phyloP scores from a whole-genome alignment of 2,329 filamentous ascomycete species.

The Sclerotinia nivalis region DNA sequence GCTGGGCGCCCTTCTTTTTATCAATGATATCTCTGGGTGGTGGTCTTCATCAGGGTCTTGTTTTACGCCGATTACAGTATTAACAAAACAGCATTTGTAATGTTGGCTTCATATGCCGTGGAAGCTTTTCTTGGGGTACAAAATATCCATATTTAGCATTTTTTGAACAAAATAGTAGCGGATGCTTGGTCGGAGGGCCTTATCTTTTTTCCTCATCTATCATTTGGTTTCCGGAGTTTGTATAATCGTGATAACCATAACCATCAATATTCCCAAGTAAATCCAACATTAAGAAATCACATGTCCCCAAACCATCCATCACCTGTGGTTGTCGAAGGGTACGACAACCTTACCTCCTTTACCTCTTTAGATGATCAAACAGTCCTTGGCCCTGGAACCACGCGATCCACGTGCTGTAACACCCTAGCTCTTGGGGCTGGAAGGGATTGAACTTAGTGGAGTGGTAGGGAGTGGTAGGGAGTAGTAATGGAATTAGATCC shows the following conservation, averaged over 20 bases:
- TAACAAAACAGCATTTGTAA: conserved; percentile 35
- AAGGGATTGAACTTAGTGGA: neutral
- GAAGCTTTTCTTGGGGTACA: conserved; percentile 23
- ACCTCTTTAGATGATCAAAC: neutral
- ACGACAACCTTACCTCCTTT: too few species aligned
- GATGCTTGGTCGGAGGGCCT: conserved; percentile 7
- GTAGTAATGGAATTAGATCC: neutral
- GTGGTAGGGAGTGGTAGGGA: neutral
- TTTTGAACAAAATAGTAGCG: conserved; percentile 16
- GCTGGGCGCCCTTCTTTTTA: conserved; percentile 27
- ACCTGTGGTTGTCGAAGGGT: too few species aligned
- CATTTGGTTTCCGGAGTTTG: neutral
- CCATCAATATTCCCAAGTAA: too few species aligned
- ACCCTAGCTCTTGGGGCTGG: neutral
- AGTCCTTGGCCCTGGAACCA: too few species aligned
- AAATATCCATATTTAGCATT: conserved; percentile 24
- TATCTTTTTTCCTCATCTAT: conserved; percentile 1
- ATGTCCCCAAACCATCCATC: too few species aligned
- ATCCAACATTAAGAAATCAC: too few species aligned
- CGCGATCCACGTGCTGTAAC: neutral
- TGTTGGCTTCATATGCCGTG: conserved; percentile 30
- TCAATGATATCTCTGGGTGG: conserved; percentile 28
- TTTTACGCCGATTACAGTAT: conserved; percentile 15
- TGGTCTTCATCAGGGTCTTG: conserved; percentile 11
- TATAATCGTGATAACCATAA: neutral